phyloP scores from a whole-genome alignment of 2,329 filamentous ascomycete species.

The Curvularia lunata region DNA sequence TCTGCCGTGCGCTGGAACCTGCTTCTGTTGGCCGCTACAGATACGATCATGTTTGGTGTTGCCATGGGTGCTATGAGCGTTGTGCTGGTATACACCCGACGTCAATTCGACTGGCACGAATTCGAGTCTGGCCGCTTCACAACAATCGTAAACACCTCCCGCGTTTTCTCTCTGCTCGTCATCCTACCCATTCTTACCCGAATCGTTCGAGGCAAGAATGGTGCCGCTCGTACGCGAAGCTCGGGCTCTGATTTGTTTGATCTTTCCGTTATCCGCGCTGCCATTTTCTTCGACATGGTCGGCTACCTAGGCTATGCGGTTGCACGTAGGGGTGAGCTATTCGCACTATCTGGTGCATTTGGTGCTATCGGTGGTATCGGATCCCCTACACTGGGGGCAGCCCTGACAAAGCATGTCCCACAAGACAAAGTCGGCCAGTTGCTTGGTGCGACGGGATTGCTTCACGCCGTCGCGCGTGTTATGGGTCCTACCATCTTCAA shows the following conservation, averaged over 20 bases:
- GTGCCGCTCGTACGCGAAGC: constrained; percentile 48
- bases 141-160: constrained; percentile 76
- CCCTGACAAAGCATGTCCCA: constrained; percentile 90
- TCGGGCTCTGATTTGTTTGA: constrained; percentile 79
- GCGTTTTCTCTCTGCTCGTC: constrained; percentile 76
- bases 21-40: constrained; percentile 78
- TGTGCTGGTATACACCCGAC: constrained; percentile 81
- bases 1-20: constrained; percentile 75
- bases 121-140: constrained; percentile 82
- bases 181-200: constrained; percentile 80
- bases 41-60: constrained; percentile 81
- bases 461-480: constrained; percentile 82
- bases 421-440: constrained; percentile 81
- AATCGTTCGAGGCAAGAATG: constrained; percentile 66
- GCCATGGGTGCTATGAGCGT: constrained; percentile 83
- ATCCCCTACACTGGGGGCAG: constrained; percentile 81
- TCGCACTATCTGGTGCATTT: constrained; percentile 74
- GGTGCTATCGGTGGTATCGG: constrained; percentile 83
- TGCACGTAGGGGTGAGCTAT: constrained; percentile 65
- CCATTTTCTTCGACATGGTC: constrained; percentile 76
- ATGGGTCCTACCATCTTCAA: constrained; percentile 84
- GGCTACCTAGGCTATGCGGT: constrained; percentile 79
- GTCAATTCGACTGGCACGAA: constrained; percentile 81
- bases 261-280: constrained; percentile 74
- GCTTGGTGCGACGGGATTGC: constrained; percentile 83